Evolutionary conservation across 2,329 filamentous ascomycete genomes (phyloP), one percentile per base, ranked within the genome.

Genomic region (Arthroderma uncinatum): DNA sequence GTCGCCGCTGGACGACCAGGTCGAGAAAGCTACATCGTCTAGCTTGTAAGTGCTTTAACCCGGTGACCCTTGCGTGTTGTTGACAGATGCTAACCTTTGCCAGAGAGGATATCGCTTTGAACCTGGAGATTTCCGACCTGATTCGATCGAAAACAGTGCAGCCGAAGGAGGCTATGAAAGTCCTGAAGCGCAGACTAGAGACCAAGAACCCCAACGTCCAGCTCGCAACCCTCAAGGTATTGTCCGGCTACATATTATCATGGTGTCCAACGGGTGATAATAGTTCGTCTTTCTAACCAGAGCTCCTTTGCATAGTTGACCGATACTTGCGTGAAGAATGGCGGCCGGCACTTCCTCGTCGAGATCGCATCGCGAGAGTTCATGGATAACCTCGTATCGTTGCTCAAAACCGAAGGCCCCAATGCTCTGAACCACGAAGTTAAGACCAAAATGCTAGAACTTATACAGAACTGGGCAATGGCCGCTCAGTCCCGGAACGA

Each of bases 241-340:
- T n/a, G n/a, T n/a, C n/a, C n/a, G n/a, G n/a, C n/a, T n/a, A n/a
- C n/a, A n/a, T n/a, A n/a, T n/a, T n/a, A n/a, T n/a, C n/a, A n/a
- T n/a, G n/a, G n/a, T n/a, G n/a, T n/a, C n/a, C n/a, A n/a, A n/a
- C n/a, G n/a, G n/a, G n/a, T n/a, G n/a, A n/a, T n/a, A n/a, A n/a
- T n/a, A n/a, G n/a, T n/a, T n/a, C n/a, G n/a, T n/a, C n/a, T n/a
- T 5, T 34, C 34, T 58, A 54, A 44, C 25, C 34, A 30, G 55
- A 62, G 61, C 50, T 54, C n/a, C 21, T 54, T 36, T 60, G 10
- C 36, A 12, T 64, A 85, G 89, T 85, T 98, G 66, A 95, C 91
- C 63, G 93, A 98, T 75, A 97, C 93, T 0, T 98, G 93, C 70
- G 90, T 97, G 60, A 98, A 98, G 77, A 98, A 98, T 77, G 93